Base-by-base conservation (phyloP, 257 asterid species). In the Thymus mandschuricus region DNA sequence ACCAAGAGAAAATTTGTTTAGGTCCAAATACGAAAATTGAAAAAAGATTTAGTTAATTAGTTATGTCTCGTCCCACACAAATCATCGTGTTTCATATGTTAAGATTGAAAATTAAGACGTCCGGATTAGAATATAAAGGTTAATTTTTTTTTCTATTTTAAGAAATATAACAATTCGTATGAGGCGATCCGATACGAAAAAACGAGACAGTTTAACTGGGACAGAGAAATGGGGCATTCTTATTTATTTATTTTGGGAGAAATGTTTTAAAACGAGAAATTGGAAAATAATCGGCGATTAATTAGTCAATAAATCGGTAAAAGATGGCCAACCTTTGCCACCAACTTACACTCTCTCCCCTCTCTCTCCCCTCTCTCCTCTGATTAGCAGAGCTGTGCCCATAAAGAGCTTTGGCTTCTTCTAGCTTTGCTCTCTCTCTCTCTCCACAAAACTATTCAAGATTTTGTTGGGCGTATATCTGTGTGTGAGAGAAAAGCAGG, bases 221-320 rank as follows among this genome's bases (percentile, higher is more conserved):
- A 45, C 9, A 13, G 13, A 49, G 13, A 13, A 49, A 11, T 12
- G 49, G 49, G 13, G 21, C 21, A 21, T 21, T 21, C 21, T 21
- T 21, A 21, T 21, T 21, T 21, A 21, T 21, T 21, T 21, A 21
- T 21, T 21, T 21, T 21, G 21, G 21, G 21, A 21, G 49, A 49
- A 49, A 49, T 38, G 41, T 38, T 38, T 38, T 38, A 38, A 38
- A 38, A 38, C 41, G 41, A 4, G 51, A 33, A 13, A 60, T 50
- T 54, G 27, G 60, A 45, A 72, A 49, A 30, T 62, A 48, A 68
- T 75, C 54, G 79, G 58, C 71, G 69, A 67, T 68, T 59, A 33
- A 57, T 1, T 11, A 75, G 92, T 84, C 89, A 85, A 89, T 73
- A 76, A 76, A 75, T 71, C 80, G 81, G 89, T 78, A 76, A 82